These are phyloP conservation scores for Ogataea salicorniae DNA, from an alignment of 805 yeast genomes.

Conservation along the genomic window DNA sequence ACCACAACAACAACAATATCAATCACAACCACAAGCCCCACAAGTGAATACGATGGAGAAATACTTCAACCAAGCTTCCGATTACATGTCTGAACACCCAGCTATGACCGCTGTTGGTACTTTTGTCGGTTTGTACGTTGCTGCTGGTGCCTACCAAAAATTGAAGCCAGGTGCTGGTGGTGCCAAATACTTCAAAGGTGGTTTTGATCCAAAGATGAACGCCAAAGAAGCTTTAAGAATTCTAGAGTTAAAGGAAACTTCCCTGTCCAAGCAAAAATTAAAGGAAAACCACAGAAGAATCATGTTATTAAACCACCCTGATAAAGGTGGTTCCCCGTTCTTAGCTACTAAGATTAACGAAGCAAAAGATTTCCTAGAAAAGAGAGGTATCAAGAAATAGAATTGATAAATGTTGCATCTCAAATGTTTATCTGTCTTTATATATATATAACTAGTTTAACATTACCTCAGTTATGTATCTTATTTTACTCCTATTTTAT, in stretches of 20 bases:
- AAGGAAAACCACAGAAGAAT: constrained; percentile 78
- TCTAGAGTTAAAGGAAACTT: constrained; percentile 66
- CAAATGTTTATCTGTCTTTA: background rate
- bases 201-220: constrained; percentile 87
- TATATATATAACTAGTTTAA: background rate
- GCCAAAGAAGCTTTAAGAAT: constrained; percentile 86
- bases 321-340: constrained; percentile 87
- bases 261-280: constrained; percentile 55
- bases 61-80: constrained; percentile 56
- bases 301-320: constrained; percentile 90
- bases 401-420: background rate
- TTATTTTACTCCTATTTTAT: background rate
- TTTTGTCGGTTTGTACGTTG: constrained; percentile 55
- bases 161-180: constrained; percentile 59
- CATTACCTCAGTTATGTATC: background rate
- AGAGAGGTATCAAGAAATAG: constrained; percentile 46
- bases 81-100: constrained; percentile 72
- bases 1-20: constrained; percentile 18
- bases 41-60: constrained; percentile 45
- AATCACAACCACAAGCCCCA: constrained; percentile 18
- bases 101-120: constrained; percentile 66
- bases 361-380: constrained; percentile 76
- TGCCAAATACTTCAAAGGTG: constrained; percentile 73
- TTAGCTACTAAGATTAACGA: constrained; percentile 89
- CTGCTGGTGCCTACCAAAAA: constrained; percentile 63